phyloP scores from a whole-genome alignment of 441 rosid species.

The Populus hybrid region DNA sequence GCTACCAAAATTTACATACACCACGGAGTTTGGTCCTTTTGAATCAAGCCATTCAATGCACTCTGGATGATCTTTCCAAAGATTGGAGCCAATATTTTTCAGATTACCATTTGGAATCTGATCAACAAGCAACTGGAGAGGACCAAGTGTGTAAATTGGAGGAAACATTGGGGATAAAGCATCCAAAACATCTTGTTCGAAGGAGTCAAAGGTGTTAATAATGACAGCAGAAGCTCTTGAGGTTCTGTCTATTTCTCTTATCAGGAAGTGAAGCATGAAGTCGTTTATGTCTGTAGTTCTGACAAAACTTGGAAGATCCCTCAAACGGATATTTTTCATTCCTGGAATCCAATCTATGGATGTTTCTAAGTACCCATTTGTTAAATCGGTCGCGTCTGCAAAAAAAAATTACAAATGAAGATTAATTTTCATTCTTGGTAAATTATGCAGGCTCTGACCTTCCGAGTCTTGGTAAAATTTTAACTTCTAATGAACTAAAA shows the following conservation, averaged over 20 bases:
- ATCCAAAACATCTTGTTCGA: conserved; percentile 7
- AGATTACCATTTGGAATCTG: neutral
- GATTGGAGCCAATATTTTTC: neutral
- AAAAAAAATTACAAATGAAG: neutral
- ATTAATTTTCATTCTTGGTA: neutral
- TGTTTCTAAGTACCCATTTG: conserved; percentile 23
- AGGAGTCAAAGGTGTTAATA: conserved; percentile 17
- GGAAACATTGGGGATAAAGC: conserved; percentile 11
- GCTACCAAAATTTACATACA: conserved; percentile 18
- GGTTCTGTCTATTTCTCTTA: neutral
- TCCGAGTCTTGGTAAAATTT: neutral
- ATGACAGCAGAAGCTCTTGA: conserved; percentile 18
- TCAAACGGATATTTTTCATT: conserved; percentile 17
- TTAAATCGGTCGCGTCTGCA: conserved; percentile 13
- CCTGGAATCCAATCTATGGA: conserved; percentile 23
- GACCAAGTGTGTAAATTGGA: conserved; percentile 17
- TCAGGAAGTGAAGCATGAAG: conserved; percentile 5
- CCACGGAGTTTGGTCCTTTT: conserved; percentile 18
- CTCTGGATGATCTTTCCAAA: conserved; percentile 13
- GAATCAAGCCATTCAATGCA: conserved; percentile 20
- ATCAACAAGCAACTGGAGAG: conserved; percentile 11
- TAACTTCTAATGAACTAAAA: neutral
- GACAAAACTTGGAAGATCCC: conserved; percentile 10
- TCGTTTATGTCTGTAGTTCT: conserved; percentile 19
- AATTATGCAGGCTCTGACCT: neutral